These are phyloP conservation scores for Wakefieldia striispora DNA, from an alignment of 768 basidiomycete species.

Conservation along the genomic window DNA sequence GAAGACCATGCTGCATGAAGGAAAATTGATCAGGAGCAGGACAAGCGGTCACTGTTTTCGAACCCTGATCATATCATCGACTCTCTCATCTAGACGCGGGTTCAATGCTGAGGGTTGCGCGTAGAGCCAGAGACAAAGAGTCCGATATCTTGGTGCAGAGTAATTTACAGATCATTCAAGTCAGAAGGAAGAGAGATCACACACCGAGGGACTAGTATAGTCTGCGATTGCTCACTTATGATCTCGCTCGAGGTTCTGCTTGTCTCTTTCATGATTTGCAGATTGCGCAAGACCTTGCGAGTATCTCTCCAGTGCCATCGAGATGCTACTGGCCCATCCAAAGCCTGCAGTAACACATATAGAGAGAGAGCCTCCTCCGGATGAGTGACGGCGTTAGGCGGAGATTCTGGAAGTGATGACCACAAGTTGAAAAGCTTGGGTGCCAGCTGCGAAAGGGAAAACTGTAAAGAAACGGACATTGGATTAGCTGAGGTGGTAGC, in stretches of 20 bases:
- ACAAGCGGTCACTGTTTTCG: not conserved
- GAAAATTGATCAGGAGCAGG: not conserved
- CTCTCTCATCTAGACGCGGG: constrained; percentile 69
- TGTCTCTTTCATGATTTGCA: constrained; percentile 74
- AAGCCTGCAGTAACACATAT: constrained; percentile 56
- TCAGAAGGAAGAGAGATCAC: constrained; percentile 1
- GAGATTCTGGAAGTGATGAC: constrained; percentile 53
- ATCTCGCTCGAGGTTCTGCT: constrained; percentile 67
- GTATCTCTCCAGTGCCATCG: constrained; percentile 98
- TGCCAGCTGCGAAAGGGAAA: constrained; percentile 45
- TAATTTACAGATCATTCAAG: not conserved
- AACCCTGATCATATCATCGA: constrained; percentile 90
- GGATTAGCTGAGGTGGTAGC: not conserved
- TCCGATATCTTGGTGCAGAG: constrained; percentile 59
- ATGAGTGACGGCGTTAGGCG: constrained; percentile 54
- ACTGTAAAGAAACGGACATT: constrained; percentile 38
- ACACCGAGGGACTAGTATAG: constrained; percentile 50
- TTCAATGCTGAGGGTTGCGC: constrained; percentile 63
- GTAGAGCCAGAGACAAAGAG: constrained; percentile 90
- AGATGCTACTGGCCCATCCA: constrained; percentile 73
- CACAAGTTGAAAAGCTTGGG: constrained; percentile 50
- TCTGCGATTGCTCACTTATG: constrained; percentile 57
- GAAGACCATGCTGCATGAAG: constrained; percentile 61
- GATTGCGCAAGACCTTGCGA: constrained; percentile 79
- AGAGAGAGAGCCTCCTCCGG: constrained; percentile 61